Evolutionary conservation across 169 alveolate genomes (phyloP), one percentile per base, ranked within the genome.

Genomic region (Neospora caninum): DNA sequence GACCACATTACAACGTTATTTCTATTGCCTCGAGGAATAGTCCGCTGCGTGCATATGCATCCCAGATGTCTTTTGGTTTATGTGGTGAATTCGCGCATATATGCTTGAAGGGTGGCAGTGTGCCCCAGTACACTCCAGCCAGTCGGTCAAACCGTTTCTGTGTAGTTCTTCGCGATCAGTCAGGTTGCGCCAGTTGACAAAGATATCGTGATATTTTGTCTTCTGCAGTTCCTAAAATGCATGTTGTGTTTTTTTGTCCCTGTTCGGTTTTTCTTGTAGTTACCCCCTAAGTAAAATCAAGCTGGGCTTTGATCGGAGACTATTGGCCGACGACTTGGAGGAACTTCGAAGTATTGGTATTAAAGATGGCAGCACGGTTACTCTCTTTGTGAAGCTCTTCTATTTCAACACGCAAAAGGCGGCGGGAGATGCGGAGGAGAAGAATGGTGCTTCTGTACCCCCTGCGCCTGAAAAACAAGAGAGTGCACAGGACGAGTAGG

Each of bases 251-350:
- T 2, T 31, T 70, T 20, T 78, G 27, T 78, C 34, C 7, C 31
- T 34, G 87, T 78, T 22, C 43, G 29, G 6, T 49, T 16, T 45
- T 64, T 43, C 36, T 73, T 82, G 9, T 93, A 93, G 95, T 80
- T 88, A 93, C 73, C 82, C 80, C 41, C 88, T 84, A 27, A 93
- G 43, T 0, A 93, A 93, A 34, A 87, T 93, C 93, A 67, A 73
- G 84, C 86, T 93, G 49, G 39, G 91, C 31, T 93, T 88, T 45
- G 53, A 39, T 31, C 70, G 93, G 53, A 73, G 36, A 36, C 53
- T 93, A 93, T 87, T 93, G 42, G 54, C 73, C 53, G 95, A 93
- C 78, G 95, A 93, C 86, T 70, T 41, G 42, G 88, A 93, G 34
- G 73, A 34, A 82, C 93, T 93, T 18, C 78, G 67, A 78, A 91